A percentile compares a stretch with the other conserved stretches of the same genome.
Evolutionary conservation across 2,329 filamentous ascomycete genomes (phyloP).

Genomic region (Ascomycota sp.): DNA sequence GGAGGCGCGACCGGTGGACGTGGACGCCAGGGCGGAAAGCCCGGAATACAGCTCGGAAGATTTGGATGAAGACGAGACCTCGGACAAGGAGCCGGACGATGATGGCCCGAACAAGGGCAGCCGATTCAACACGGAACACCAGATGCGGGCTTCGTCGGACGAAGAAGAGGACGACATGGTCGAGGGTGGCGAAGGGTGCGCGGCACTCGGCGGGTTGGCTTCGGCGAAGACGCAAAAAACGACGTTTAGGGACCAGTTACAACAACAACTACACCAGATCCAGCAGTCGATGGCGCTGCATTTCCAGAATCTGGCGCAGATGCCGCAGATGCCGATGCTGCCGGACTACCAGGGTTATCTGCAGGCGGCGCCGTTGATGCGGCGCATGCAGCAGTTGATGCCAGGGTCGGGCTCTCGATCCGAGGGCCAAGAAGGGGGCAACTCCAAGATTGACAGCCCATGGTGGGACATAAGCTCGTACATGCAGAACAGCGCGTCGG

Average conservation of each 20-base stretch:
- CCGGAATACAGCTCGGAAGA: constrained; percentile 25
- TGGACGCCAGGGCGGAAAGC: constrained; percentile 20
- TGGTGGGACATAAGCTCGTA: constrained; percentile 51
- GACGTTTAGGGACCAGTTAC: constrained; percentile 53
- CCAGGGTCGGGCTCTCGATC: constrained; percentile 36
- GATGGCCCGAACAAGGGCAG: no score
- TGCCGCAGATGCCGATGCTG: constrained; percentile 39
- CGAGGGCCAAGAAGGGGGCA: constrained; percentile 20
- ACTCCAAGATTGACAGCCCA: constrained; percentile 26
- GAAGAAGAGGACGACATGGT: no score
- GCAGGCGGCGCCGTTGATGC: constrained; percentile 39
- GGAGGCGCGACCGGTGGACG: constrained; percentile 19
- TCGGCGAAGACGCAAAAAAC: constrained; percentile 42
- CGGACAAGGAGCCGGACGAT: constrained; percentile 19
- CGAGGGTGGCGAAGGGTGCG: no score
- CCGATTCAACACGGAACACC: no score
- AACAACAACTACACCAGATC: constrained; percentile 55
- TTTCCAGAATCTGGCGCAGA: constrained; percentile 38
- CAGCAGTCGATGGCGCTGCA: constrained; percentile 50
- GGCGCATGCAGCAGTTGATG: constrained; percentile 51
- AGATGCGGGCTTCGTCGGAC: no score
- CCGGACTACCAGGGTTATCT: constrained; percentile 54
- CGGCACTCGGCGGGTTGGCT: constrained; percentile 19
- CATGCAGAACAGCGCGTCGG: constrained; percentile 24
- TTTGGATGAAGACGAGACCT: no score